Evolutionary conservation across 768 basidiomycete species (phyloP).

Genomic region (Roridomyces roridus): DNA sequence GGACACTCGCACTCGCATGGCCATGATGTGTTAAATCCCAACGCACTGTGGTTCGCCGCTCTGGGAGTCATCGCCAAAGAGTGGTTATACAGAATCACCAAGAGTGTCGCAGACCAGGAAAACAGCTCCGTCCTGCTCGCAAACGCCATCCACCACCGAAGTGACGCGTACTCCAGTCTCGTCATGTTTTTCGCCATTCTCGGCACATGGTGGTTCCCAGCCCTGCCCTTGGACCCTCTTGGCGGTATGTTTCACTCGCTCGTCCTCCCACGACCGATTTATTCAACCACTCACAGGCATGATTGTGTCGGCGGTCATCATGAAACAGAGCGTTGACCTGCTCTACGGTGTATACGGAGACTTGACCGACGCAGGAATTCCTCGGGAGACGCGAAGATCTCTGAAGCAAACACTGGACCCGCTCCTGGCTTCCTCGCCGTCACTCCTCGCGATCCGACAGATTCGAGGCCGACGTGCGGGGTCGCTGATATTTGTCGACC

Average conservation of each 20-base stretch:
- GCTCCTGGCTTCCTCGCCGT: conserved; percentile 43
- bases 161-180: conserved; percentile 91
- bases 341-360: conserved; percentile 77
- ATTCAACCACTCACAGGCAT: conserved; percentile 55
- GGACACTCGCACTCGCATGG: conserved; percentile 51
- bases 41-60: conserved; percentile 97
- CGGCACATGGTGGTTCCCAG: conserved; percentile 85
- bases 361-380: conserved; percentile 84
- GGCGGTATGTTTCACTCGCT: conserved; percentile 64
- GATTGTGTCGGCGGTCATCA: conserved; percentile 88
- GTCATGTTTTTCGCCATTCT: conserved; percentile 94
- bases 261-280: background rate
- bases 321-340: conserved; percentile 76
- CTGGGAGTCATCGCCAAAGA: conserved; percentile 85
- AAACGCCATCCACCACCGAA: conserved; percentile 98
- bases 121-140: conserved; percentile 90
- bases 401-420: conserved; percentile 66
- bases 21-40: conserved; percentile 66
- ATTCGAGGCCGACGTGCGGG: conserved; percentile 81
- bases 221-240: conserved; percentile 90
- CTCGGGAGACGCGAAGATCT: conserved; percentile 54
- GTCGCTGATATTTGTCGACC: conserved; percentile 83
- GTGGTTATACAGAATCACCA: conserved; percentile 90
- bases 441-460: conserved; percentile 53
- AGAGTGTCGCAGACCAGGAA: conserved; percentile 89